phyloP scores from a whole-genome alignment of 352 stramenopile species.

The Aphanomyces stellatus region DNA sequence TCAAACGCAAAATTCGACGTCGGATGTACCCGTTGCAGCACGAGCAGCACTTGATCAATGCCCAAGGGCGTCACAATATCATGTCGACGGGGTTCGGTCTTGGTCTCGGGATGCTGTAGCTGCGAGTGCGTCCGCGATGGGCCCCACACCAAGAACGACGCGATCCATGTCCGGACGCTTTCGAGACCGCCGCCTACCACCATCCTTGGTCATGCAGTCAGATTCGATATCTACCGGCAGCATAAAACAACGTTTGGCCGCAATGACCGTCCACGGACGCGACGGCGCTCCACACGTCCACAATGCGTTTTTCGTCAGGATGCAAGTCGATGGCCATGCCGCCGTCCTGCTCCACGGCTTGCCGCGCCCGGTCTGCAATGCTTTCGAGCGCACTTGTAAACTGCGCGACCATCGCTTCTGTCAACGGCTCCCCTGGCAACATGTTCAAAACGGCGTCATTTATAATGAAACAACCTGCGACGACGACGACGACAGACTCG shows the following conservation, averaged over 20 bases:
- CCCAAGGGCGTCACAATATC: constrained; percentile 46
- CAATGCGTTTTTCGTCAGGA: constrained; percentile 28
- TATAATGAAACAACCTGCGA: too few species aligned
- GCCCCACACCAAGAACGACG: constrained; percentile 67
- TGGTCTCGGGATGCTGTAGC: neutral
- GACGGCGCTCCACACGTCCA: constrained; percentile 76
- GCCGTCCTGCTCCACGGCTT: constrained; percentile 15
- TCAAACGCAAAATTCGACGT: neutral
- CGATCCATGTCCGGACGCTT: constrained; percentile 70
- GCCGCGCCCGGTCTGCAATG: neutral
- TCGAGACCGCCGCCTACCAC: constrained; percentile 52
- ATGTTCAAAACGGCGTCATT: constrained; percentile 24
- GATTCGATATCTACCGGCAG: constrained; percentile 25
- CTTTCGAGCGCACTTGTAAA: constrained; percentile 49
- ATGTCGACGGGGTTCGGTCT: neutral
- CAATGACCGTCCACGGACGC: constrained; percentile 75
- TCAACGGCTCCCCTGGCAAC: constrained; percentile 38
- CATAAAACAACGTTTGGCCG: constrained; percentile 68
- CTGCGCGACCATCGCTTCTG: constrained; percentile 44
- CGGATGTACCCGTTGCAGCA: constrained; percentile 30
- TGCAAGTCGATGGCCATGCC: neutral
- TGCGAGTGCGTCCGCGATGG: constrained; percentile 28
- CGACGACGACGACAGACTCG: too few species aligned
- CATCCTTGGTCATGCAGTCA: neutral
- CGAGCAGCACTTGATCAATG: constrained; percentile 42